These are phyloP conservation scores for Blastobotrys indianensis DNA, from an alignment of 1,139 yeast genomes.

Conservation along the genomic window DNA sequence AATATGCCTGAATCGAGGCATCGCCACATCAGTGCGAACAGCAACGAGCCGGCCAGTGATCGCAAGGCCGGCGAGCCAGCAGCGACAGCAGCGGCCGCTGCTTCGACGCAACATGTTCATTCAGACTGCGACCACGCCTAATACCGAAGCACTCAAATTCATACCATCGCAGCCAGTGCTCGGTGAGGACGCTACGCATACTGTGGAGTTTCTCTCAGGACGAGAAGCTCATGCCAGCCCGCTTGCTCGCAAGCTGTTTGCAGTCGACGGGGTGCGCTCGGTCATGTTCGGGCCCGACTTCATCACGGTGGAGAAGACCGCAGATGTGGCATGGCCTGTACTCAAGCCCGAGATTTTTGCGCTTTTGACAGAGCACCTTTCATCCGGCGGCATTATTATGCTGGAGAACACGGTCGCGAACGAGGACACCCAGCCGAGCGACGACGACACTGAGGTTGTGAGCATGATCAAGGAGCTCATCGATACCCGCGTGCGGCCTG, in stretches of 20 bases:
- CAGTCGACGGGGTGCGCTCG: conserved; percentile 77
- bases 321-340: conserved; percentile 57
- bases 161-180: conserved; percentile 62
- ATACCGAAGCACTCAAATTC: conserved; percentile 86
- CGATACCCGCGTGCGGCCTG: conserved; percentile 92
- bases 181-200: conserved; percentile 41
- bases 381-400: conserved; percentile 58
- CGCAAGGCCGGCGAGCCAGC: too few relatives aligned
- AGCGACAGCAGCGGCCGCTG: too few relatives aligned
- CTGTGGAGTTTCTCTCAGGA: conserved; percentile 61
- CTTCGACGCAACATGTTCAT: conserved; percentile 32
- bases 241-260: conserved; percentile 70
- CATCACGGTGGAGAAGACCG: conserved; percentile 73
- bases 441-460: conserved; percentile 72
- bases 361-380: conserved; percentile 73
- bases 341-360: conserved; percentile 87
- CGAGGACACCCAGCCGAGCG: conserved; percentile 42
- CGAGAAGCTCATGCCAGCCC: conserved; percentile 73
- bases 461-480: conserved; percentile 89
- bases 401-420: conserved; percentile 47
- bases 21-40: too few relatives aligned
- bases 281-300: conserved; percentile 86
- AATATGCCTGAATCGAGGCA: too few relatives aligned
- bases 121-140: conserved; percentile 75
- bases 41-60: too few relatives aligned